A percentile compares a stretch with the other conserved stretches of the same genome.
Evolutionary conservation across 2,329 filamentous ascomycete genomes (phyloP).

Genomic region (Stemphylium vesicarium): DNA sequence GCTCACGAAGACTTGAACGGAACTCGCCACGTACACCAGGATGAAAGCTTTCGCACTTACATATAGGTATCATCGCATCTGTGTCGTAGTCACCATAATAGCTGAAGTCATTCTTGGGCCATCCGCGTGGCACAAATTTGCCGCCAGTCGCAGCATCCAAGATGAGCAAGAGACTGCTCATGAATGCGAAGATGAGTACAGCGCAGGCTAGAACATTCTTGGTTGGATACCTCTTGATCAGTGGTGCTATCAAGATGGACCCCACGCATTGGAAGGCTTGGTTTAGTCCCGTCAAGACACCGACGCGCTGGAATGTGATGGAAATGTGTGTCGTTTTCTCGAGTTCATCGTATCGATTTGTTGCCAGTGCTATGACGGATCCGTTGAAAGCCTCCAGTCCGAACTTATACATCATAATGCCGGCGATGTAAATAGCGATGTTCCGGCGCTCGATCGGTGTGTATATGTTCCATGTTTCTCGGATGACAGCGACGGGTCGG

Average conservation of each 20-base stretch:
- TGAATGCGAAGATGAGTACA: conserved; percentile 55
- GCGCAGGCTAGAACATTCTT: conserved; percentile 55
- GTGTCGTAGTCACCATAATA: conserved; percentile 59
- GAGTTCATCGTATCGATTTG: conserved; percentile 59
- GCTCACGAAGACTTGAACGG: neutral
- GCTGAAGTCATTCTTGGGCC: conserved; percentile 48
- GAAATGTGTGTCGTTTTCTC: conserved; percentile 40
- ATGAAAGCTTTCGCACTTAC: conserved; percentile 19
- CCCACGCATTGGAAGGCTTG: conserved; percentile 60
- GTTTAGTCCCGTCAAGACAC: conserved; percentile 57
- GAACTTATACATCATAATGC: conserved; percentile 62
- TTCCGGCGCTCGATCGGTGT: conserved; percentile 51
- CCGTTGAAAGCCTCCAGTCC: conserved; percentile 60
- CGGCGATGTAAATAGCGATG: conserved; percentile 52
- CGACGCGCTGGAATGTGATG: conserved; percentile 57
- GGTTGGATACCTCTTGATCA: conserved; percentile 58
- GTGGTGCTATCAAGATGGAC: conserved; percentile 58
- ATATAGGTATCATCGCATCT: conserved; percentile 59
- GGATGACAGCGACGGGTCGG: conserved; percentile 30
- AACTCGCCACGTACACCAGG: neutral
- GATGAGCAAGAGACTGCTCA: conserved; percentile 57
- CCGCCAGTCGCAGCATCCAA: conserved; percentile 59
- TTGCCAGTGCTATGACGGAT: conserved; percentile 57
- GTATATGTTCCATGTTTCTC: conserved; percentile 45
- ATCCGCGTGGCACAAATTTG: conserved; percentile 47